Percentiles rank a stretch among this genome's conserved stretches.
phyloP scores from a whole-genome alignment of 345 rosid genomes.

The Geranium brycei region DNA sequence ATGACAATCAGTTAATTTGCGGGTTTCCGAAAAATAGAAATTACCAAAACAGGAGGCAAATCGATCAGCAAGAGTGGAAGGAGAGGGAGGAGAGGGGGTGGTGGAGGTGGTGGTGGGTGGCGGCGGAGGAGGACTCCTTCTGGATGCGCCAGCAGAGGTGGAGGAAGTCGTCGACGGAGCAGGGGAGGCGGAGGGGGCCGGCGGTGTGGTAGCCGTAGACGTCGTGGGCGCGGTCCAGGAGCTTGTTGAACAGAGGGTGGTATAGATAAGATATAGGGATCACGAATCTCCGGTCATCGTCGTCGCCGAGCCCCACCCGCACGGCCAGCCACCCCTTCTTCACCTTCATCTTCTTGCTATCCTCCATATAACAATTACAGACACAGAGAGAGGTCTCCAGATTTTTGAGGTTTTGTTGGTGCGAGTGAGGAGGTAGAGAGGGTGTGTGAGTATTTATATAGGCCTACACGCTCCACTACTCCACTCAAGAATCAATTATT shows the following conservation, averaged over 20 bases:
- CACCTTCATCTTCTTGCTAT: slow-evolving; percentile 26
- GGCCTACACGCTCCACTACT: too few relatives aligned
- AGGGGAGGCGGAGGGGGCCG: slow-evolving; percentile 33
- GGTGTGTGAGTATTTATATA: too few relatives aligned
- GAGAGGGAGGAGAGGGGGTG: slow-evolving; percentile 15
- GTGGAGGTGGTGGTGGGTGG: slow-evolving; percentile 19
- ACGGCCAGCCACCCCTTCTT: slow-evolving; percentile 44
- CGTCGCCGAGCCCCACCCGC: slow-evolving; percentile 30
- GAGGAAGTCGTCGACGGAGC: slow-evolving; percentile 34
- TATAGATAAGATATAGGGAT: slow-evolving; percentile 34
- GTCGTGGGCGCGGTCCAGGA: slow-evolving; percentile 29
- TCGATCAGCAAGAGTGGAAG: slow-evolving; percentile 25
- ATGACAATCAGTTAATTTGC: too few relatives aligned
- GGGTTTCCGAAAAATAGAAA: too few relatives aligned
- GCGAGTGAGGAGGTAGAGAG: too few relatives aligned
- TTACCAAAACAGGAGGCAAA: too few relatives aligned
- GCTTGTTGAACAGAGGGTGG: slow-evolving; percentile 35
- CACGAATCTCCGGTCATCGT: slow-evolving; percentile 22
- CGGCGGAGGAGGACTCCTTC: slow-evolving; percentile 13
- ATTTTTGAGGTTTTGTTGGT: too few relatives aligned
- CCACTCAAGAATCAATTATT: too few relatives aligned
- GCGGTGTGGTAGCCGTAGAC: slow-evolving; percentile 27
- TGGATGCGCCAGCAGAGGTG: slow-evolving; percentile 32
- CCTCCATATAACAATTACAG: not conserved
- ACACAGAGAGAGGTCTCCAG: too few relatives aligned